phyloP scores from a whole-genome alignment of 106 monocot species.

The Iris macrosiphon region DNA sequence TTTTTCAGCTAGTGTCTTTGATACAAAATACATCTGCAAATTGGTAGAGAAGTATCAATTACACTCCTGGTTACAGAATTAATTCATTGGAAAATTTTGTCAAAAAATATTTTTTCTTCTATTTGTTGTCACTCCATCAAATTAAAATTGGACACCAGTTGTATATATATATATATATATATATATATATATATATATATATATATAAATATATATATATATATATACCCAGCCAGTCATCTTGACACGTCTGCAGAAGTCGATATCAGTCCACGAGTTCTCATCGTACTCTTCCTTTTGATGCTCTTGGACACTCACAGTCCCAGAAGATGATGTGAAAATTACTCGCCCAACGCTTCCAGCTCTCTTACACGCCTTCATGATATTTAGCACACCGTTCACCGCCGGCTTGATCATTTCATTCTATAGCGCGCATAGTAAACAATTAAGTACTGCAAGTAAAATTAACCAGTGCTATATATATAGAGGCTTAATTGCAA shows the following conservation, averaged over 20 bases:
- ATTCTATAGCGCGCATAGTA: too few species aligned
- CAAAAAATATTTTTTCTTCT: too few species aligned
- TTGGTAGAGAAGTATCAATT: background rate
- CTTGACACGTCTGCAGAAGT: constrained; percentile 52
- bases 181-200: too few species aligned
- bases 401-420: constrained; percentile 78
- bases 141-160: too few species aligned
- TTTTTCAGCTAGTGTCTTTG: constrained; percentile 50
- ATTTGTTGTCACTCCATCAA: too few species aligned
- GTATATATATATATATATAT: too few species aligned
- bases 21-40: constrained; percentile 58
- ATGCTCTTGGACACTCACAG: constrained; percentile 57
- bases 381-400: constrained; percentile 48
- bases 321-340: constrained; percentile 77
- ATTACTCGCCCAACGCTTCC: constrained; percentile 46
- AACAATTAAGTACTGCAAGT: too few species aligned
- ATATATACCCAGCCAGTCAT: constrained; percentile 80
- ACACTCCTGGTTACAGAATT: too few species aligned
- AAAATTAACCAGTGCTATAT: too few species aligned
- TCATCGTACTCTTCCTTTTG: constrained; percentile 46
- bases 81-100: too few species aligned
- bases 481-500: too few species aligned
- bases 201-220: too few species aligned
- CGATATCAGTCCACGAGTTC: constrained; percentile 64
- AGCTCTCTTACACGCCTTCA: constrained; percentile 64